Evolutionary conservation across 371 early-diverging fungal genomes (phyloP).

Genomic region (Mortierella sp.): DNA sequence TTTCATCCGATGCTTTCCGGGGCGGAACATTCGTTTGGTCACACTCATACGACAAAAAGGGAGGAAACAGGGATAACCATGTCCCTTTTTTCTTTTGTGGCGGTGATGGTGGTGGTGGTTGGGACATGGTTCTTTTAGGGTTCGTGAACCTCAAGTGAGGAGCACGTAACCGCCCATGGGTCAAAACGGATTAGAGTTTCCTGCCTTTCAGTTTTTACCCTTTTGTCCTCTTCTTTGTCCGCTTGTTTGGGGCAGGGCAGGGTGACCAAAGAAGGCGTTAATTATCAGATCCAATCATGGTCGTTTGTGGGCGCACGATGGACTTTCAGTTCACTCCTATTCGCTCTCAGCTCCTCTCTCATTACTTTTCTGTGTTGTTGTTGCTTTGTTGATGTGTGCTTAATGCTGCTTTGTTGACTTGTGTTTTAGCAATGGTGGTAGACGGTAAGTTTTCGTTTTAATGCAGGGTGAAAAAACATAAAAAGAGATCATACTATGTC

Average conservation of each 20-base stretch:
- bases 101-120: too few species aligned
- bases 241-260: background rate
- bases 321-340: background rate
- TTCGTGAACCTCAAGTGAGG: background rate
- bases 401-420: background rate
- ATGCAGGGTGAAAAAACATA: background rate
- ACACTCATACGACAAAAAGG: background rate
- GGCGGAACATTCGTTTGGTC: background rate
- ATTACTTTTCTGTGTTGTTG: background rate
- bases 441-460: background rate
- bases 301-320: background rate
- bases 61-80: background rate
- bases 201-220: too few species aligned
- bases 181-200: background rate
- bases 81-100: background rate
- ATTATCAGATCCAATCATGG: constrained; percentile 1
- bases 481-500: background rate
- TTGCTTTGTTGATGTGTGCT: background rate
- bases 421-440: background rate
- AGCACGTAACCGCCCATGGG: background rate
- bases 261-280: background rate
- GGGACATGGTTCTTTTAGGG: background rate
- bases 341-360: background rate
- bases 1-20: background rate
- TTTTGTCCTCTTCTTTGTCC: background rate